phyloP scores from a whole-genome alignment of 129 eudicot species.

The Kitagawia praeruptora region DNA sequence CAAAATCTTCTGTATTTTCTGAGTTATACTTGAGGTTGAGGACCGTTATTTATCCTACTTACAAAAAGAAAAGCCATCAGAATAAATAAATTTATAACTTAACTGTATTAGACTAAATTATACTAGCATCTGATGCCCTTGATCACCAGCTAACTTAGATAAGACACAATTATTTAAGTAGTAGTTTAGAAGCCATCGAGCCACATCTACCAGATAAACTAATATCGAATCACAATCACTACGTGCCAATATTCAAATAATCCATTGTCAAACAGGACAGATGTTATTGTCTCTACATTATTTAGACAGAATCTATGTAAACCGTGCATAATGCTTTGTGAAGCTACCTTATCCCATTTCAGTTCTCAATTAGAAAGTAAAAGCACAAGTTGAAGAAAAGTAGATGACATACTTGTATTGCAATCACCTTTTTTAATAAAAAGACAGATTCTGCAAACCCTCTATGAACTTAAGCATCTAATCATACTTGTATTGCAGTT shows the following conservation, averaged over 20 bases:
- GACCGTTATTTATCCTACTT: neutral
- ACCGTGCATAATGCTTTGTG: neutral
- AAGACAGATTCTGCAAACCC: conserved; percentile 14
- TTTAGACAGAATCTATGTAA: neutral
- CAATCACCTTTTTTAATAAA: conserved; percentile 13
- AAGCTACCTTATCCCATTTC: conserved; percentile 4
- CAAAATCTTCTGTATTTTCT: neutral
- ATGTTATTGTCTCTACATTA: neutral
- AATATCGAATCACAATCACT: neutral
- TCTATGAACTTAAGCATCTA: conserved; percentile 20
- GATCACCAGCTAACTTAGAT: neutral
- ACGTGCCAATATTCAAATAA: neutral
- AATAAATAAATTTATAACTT: neutral
- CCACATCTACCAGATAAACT: neutral
- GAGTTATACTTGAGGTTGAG: neutral
- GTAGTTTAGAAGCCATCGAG: neutral
- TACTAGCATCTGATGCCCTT: neutral
- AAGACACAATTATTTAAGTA: neutral
- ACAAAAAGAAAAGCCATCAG: neutral
- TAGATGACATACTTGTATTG: neutral
- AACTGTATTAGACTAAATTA: neutral
- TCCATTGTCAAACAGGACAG: neutral
- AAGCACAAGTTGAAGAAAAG: conserved; percentile 7
- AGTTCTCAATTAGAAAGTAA: neutral
- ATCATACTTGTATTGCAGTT: neutral